These are phyloP conservation scores for Diaporthe ilicicola DNA, from an alignment of 2,329 filamentous ascomycete genomes.

Conservation along the genomic window DNA sequence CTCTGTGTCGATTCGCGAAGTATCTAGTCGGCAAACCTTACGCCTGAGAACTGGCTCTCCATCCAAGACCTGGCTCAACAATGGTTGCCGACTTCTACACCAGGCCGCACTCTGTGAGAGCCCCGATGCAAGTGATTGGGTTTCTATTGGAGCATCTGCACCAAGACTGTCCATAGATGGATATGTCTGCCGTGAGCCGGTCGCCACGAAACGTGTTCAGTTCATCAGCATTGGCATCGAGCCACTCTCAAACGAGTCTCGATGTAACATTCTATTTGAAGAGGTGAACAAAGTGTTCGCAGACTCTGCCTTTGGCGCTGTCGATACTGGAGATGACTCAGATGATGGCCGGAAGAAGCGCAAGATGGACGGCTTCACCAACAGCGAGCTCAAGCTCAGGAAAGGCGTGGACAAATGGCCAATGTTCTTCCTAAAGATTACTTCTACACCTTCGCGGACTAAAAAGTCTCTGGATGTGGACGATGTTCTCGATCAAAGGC, in stretches of 20 bases:
- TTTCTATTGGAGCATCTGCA: conserved; percentile 73
- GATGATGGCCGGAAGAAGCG: conserved; percentile 44
- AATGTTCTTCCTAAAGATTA: conserved; percentile 84
- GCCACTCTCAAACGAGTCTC: conserved; percentile 65
- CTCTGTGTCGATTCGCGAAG: conserved; percentile 67
- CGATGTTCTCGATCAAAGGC: conserved; percentile 54
- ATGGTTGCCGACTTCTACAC: conserved; percentile 57
- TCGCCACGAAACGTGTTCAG: conserved; percentile 76
- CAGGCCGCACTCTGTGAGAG: conserved; percentile 72
- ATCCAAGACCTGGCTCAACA: conserved; percentile 9
- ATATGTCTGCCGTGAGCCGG: conserved; percentile 74
- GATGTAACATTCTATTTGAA: conserved; percentile 75
- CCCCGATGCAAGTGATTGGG: conserved; percentile 67
- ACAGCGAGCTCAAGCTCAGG: conserved; percentile 59
- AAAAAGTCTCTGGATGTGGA: conserved; percentile 41
- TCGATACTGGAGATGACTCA: conserved; percentile 55
- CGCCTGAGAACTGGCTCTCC: conserved; percentile 41
- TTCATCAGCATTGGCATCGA: conserved; percentile 82
- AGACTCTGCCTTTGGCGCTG: conserved; percentile 77
- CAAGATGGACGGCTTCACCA: conserved; percentile 57
- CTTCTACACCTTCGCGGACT: conserved; percentile 33
- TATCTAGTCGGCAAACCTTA: conserved; percentile 45
- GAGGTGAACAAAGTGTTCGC: conserved; percentile 81
- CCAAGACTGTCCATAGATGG: conserved; percentile 71
- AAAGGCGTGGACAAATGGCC: conserved; percentile 85